Percentiles rank a stretch among this genome's conserved stretches.
Conservation (phyloP, 352 stramenopile genomes). For the Phytophthora ohioensis region DNA sequence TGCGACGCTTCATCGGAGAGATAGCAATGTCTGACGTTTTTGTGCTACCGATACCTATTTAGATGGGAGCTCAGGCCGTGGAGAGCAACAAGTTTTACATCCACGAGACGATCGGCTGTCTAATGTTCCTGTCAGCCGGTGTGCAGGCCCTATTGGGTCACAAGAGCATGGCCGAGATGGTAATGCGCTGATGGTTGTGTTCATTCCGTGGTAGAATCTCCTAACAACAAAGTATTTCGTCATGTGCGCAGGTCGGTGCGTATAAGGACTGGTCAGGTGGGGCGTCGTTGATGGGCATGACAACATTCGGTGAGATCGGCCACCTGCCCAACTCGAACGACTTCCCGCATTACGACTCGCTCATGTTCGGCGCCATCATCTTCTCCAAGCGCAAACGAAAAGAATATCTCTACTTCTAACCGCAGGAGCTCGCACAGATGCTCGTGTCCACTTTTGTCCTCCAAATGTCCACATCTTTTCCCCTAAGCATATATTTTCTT, state of each 20-base stretch:
- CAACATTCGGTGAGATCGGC: slow-evolving; percentile 88
- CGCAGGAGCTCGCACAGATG: too few species aligned
- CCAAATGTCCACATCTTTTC: slow-evolving; percentile 14
- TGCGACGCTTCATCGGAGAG: background rate
- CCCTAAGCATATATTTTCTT: slow-evolving; percentile 5
- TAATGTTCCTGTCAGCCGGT: slow-evolving; percentile 90
- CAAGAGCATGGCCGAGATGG: slow-evolving; percentile 91
- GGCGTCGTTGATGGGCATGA: slow-evolving; percentile 88
- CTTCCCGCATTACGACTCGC: slow-evolving; percentile 88
- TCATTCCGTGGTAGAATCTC: background rate
- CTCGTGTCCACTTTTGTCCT: slow-evolving; percentile 36
- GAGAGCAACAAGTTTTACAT: slow-evolving; percentile 86
- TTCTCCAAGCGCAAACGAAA: slow-evolving; percentile 88
- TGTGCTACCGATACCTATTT: slow-evolving; percentile 1
- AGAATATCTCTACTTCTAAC: slow-evolving; percentile 75
- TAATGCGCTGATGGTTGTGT: slow-evolving; percentile 23
- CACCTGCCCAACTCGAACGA: slow-evolving; percentile 83
- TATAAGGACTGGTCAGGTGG: slow-evolving; percentile 88
- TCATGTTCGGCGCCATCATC: slow-evolving; percentile 91
- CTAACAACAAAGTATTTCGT: slow-evolving; percentile 6
- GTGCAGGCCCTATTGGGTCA: slow-evolving; percentile 87
- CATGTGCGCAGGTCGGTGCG: slow-evolving; percentile 66
- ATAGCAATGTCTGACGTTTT: slow-evolving; percentile 4
- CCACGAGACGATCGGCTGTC: slow-evolving; percentile 80
- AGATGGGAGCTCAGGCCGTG: slow-evolving; percentile 82